Evolutionary conservation across 2,329 filamentous ascomycete species (phyloP).

Genomic region (Sporothrix pallida): DNA sequence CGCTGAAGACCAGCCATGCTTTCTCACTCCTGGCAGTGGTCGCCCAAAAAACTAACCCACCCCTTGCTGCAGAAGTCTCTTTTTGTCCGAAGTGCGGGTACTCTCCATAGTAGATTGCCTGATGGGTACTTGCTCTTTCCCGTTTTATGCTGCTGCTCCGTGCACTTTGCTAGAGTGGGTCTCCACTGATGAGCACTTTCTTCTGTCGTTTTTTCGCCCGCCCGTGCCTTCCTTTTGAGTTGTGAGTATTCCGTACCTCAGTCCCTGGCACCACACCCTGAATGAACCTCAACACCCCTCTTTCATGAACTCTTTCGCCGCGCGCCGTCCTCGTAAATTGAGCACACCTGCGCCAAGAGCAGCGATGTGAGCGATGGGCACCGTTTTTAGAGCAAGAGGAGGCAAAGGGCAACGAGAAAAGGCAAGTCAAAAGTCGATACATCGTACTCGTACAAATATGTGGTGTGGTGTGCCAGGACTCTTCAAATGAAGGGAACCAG

Average conservation of each 20-base stretch:
- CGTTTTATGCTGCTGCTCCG: conserved; percentile 16
- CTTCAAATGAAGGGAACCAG: conserved; percentile 19
- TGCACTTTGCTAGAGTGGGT: conserved; percentile 1
- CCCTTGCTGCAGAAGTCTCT: conserved; percentile 18
- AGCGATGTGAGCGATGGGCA: neutral
- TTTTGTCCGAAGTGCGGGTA: conserved; percentile 3
- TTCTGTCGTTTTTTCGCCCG: neutral
- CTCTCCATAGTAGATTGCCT: neutral
- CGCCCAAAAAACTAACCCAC: conserved; percentile 1
- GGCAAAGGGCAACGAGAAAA: too few species aligned
- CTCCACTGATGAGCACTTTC: conserved; percentile 14
- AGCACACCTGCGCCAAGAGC: conserved; percentile 17
- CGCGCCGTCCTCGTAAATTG: neutral
- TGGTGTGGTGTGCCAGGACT: neutral
- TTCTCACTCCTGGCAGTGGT: neutral
- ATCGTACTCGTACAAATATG: too few species aligned
- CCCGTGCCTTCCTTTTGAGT: conserved; percentile 11
- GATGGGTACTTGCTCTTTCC: conserved; percentile 1
- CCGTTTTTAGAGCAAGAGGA: too few species aligned
- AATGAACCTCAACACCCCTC: neutral
- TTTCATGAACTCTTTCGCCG: conserved; percentile 8
- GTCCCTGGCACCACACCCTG: neutral
- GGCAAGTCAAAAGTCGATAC: too few species aligned
- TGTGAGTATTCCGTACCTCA: too few species aligned
- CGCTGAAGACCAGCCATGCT: conserved; percentile 20